Evolutionary conservation across 768 basidiomycete genomes (phyloP).

Genomic region (Guyanaporus albipodus): DNA sequence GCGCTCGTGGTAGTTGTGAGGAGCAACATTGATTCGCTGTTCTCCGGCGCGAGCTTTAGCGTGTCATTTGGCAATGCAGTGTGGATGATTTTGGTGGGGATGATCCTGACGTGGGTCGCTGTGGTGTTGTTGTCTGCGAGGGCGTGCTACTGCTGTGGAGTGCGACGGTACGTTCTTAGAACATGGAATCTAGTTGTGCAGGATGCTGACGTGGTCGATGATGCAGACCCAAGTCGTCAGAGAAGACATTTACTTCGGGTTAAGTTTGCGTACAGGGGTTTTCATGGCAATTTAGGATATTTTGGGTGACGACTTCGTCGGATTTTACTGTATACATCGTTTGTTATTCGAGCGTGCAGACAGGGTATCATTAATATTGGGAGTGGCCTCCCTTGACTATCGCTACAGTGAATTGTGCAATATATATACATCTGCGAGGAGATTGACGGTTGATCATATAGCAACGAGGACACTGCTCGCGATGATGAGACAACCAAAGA

Average conservation of each 20-base stretch:
- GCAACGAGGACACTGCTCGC: constrained; percentile 18
- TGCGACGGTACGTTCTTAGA: constrained; percentile 37
- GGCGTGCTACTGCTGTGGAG: constrained; percentile 66
- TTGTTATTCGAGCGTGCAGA: not conserved
- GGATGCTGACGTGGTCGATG: constrained; percentile 5
- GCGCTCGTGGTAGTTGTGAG: constrained; percentile 54
- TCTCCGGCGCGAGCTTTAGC: constrained; percentile 37
- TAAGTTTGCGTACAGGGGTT: not conserved
- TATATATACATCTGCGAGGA: constrained; percentile 1
- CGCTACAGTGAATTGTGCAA: constrained; percentile 16
- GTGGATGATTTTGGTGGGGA: constrained; percentile 65
- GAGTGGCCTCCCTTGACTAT: constrained; percentile 1
- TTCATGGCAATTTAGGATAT: not conserved
- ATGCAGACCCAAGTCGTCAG: constrained; percentile 8
- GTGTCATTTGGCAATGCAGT: constrained; percentile 63
- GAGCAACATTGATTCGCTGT: constrained; percentile 37
- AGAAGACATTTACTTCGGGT: not conserved
- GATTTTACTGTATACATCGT: not conserved
- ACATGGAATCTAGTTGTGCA: not conserved
- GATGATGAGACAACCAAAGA: constrained; percentile 23
- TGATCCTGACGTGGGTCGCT: constrained; percentile 54
- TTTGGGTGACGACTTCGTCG: not conserved
- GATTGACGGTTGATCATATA: constrained; percentile 5
- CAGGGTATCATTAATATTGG: not conserved
- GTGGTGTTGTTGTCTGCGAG: constrained; percentile 59